Conservation (phyloP, 2,329 filamentous ascomycete species). For the Byssoonygena ceratinophila region DNA sequence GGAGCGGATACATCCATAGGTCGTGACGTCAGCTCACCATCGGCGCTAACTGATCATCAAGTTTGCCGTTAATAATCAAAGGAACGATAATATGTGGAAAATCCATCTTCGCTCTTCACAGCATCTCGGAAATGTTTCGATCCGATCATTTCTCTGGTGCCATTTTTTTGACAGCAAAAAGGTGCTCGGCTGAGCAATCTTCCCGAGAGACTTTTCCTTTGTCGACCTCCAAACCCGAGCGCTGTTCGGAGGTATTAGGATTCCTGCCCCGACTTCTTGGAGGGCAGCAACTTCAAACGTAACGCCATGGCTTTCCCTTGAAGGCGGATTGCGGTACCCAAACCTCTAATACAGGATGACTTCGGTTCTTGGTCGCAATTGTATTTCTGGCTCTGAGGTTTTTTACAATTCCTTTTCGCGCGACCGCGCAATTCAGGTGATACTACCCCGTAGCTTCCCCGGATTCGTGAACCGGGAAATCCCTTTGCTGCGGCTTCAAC, state of each 20-base stretch:
- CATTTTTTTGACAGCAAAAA: conserved; percentile 28
- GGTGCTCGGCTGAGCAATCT: conserved; percentile 21
- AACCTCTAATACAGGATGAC: conserved; percentile 18
- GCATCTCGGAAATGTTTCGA: conserved; percentile 26
- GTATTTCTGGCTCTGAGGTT: no score
- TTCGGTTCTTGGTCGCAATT: not conserved
- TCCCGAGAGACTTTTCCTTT: conserved; percentile 6
- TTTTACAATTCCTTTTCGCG: no score
- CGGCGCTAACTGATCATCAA: conserved; percentile 40
- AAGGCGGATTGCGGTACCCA: conserved; percentile 20
- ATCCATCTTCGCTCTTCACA: conserved; percentile 21
- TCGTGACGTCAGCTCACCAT: conserved; percentile 25
- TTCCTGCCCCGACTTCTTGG: conserved; percentile 20
- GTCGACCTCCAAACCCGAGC: conserved; percentile 15
- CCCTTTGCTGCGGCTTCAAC: no score
- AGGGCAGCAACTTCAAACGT: conserved; percentile 18
- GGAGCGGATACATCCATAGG: conserved; percentile 12
- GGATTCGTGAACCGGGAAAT: not conserved
- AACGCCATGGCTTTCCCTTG: conserved; percentile 20
- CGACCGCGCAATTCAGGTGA: not conserved
- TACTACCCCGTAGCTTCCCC: not conserved
- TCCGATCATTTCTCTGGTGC: conserved; percentile 24
- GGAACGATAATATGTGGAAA: conserved; percentile 7
- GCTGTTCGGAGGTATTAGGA: conserved; percentile 22
- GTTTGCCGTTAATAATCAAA: conserved; percentile 24